Percentiles rank a stretch among this genome's conserved stretches.
phyloP scores from a whole-genome alignment of 225 moss, liverwort and hornwort genomes.

The Asterella californica region DNA sequence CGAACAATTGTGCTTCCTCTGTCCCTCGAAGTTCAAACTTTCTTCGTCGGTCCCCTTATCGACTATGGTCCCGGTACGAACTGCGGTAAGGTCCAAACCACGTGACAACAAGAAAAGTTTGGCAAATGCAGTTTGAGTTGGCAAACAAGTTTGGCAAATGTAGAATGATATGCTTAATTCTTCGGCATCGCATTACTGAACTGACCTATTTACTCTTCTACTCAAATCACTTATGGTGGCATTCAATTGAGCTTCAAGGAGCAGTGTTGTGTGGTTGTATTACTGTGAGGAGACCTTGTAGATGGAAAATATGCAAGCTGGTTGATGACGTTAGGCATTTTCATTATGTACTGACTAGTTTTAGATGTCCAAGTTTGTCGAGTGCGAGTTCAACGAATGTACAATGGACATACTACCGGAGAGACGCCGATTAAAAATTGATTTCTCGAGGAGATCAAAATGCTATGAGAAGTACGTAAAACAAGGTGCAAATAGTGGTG shows the following conservation, averaged over 20 bases:
- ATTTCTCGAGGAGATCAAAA: conserved; percentile 74
- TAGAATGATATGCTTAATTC: conserved; percentile 57
- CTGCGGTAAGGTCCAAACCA: too few species aligned
- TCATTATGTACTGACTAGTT: neutral
- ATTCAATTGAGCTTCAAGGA: neutral
- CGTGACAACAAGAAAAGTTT: too few species aligned
- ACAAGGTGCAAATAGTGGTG: conserved; percentile 24
- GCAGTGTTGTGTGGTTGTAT: neutral
- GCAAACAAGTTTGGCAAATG: too few species aligned
- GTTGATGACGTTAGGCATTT: neutral
- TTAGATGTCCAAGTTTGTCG: conserved; percentile 59
- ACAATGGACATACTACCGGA: conserved; percentile 51
- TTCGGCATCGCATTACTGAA: neutral
- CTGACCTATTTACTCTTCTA: neutral
- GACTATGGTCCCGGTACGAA: too few species aligned
- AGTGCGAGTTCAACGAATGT: conserved; percentile 79
- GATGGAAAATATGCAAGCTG: neutral
- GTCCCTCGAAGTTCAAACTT: too few species aligned
- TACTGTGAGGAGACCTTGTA: neutral
- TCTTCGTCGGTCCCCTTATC: too few species aligned
- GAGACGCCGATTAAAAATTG: conserved; percentile 48
- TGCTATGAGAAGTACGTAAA: conserved; percentile 68
- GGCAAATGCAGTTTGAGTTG: too few species aligned
- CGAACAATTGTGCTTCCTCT: too few species aligned
- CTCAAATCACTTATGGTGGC: neutral